A percentile compares a stretch with the other conserved stretches of the same genome.
phyloP scores from a whole-genome alignment of 371 early-diverging fungal genomes.

The Fennellomyces sp. region DNA sequence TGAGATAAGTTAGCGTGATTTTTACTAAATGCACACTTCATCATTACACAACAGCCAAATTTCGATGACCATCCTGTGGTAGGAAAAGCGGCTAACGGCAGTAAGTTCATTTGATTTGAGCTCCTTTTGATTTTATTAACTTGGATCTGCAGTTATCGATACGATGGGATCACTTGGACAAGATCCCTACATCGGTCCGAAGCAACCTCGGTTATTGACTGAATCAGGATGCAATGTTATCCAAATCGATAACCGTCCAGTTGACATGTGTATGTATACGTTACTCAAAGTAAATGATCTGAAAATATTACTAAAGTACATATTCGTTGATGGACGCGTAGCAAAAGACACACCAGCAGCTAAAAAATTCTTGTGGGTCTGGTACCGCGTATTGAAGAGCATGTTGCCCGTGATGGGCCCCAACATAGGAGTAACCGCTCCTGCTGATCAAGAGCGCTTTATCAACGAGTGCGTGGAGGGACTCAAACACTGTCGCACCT shows the following conservation, averaged over 20 bases:
- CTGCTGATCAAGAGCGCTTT: not conserved
- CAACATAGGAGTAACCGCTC: slow-evolving; percentile 7
- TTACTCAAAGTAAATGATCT: not conserved
- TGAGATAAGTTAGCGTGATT: not conserved
- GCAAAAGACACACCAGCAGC: slow-evolving; percentile 15
- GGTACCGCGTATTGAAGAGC: slow-evolving; percentile 17
- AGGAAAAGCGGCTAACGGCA: slow-evolving; percentile 5
- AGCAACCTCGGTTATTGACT: slow-evolving; percentile 11
- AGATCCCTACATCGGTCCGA: slow-evolving; percentile 21
- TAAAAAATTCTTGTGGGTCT: slow-evolving; percentile 27
- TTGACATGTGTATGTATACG: slow-evolving; percentile 24
- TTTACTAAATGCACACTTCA: not conserved
- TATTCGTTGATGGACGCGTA: slow-evolving; percentile 1
- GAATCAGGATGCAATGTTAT: slow-evolving; percentile 17
- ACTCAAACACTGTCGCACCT: not conserved
- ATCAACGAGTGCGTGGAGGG: not conserved
- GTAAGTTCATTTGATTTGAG: not conserved
- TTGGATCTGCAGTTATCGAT: slow-evolving; percentile 10
- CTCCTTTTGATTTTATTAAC: not conserved
- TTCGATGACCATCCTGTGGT: slow-evolving; percentile 5
- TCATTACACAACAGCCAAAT: not conserved
- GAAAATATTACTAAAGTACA: no score
- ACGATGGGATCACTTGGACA: slow-evolving; percentile 21
- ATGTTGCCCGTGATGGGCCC: slow-evolving; percentile 18
- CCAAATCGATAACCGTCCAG: slow-evolving; percentile 14